Evolutionary conservation across 2,329 filamentous ascomycete species (phyloP).

Genomic region (Pseudocercospora vitis): DNA sequence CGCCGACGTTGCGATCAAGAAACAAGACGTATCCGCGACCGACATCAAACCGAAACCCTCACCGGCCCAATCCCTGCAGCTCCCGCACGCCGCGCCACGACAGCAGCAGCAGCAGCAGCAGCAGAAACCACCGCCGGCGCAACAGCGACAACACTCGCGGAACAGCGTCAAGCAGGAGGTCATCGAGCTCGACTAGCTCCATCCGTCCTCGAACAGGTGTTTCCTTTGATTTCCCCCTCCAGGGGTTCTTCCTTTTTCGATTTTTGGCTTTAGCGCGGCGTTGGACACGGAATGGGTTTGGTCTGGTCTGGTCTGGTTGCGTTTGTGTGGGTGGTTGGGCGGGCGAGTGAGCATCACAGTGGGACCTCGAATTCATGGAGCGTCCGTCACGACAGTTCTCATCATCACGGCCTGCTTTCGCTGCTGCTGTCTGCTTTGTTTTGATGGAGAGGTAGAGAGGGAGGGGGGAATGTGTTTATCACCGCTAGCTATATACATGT

Average conservation of each 20-base stretch:
- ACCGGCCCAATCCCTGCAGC: not conserved
- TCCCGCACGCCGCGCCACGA: not conserved
- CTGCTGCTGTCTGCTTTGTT: too few relatives aligned
- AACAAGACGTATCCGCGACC: conserved; percentile 6
- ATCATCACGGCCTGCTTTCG: too few relatives aligned
- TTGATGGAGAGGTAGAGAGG: too few relatives aligned
- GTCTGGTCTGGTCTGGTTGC: too few relatives aligned
- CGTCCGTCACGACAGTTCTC: too few relatives aligned
- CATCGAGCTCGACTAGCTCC: conserved; percentile 36
- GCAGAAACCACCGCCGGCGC: conserved; percentile 3
- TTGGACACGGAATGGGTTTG: too few relatives aligned
- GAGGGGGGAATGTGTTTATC: too few relatives aligned
- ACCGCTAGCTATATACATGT: too few relatives aligned
- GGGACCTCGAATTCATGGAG: too few relatives aligned
- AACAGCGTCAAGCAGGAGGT: conserved; percentile 27
- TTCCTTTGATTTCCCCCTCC: not conserved
- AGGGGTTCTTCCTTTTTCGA: not conserved
- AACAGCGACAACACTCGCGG: conserved; percentile 10
- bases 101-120: conserved; percentile 13
- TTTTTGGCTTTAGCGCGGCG: conserved; percentile 9
- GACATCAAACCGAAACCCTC: conserved; percentile 9
- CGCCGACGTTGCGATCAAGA: conserved; percentile 8
- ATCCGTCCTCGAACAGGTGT: too few relatives aligned
- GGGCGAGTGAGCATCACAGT: too few relatives aligned
- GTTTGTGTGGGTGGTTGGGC: too few relatives aligned